Conservation (phyloP, 768 basidiomycete genomes). For the Lactifluus echinatus region DNA sequence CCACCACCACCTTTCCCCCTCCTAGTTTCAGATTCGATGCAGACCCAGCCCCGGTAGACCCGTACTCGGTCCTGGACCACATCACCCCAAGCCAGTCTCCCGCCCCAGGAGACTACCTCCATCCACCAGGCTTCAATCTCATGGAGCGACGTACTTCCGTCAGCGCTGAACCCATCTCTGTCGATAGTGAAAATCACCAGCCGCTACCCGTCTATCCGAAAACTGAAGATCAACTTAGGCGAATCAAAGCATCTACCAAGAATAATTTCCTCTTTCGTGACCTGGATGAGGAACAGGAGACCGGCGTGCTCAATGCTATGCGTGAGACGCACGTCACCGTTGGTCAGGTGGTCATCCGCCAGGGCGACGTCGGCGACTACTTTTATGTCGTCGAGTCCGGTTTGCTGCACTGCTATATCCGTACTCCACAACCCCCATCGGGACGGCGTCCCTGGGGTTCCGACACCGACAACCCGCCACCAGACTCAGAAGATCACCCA, state of each 20-base stretch:
- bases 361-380: slow-evolving; percentile 94
- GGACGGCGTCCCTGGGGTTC: slow-evolving; percentile 36
- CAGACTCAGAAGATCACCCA: slow-evolving; percentile 41
- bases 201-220: slow-evolving; percentile 73
- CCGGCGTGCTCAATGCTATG: slow-evolving; percentile 92
- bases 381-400: slow-evolving; percentile 97
- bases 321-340: slow-evolving; percentile 65
- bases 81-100: slow-evolving; percentile 24
- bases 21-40: slow-evolving; percentile 54
- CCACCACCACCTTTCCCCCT: slow-evolving; percentile 27
- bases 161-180: slow-evolving; percentile 90
- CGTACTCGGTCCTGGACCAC: slow-evolving; percentile 30
- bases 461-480: slow-evolving; percentile 36
- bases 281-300: slow-evolving; percentile 92
- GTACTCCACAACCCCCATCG: slow-evolving; percentile 50
- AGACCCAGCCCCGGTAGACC: slow-evolving; percentile 43
- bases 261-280: slow-evolving; percentile 94
- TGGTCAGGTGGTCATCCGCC: slow-evolving; percentile 88
- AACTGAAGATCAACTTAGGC: slow-evolving; percentile 69
- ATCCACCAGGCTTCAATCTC: slow-evolving; percentile 64
- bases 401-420: slow-evolving; percentile 73
- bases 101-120: slow-evolving; percentile 59
- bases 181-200: slow-evolving; percentile 57
- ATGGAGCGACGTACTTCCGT: slow-evolving; percentile 91
- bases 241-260: slow-evolving; percentile 81